Evolutionary conservation across 2,329 filamentous ascomycete species (phyloP), one percentile per base, ranked within the genome.

Genomic region (Colletotrichum chlorophyti): DNA sequence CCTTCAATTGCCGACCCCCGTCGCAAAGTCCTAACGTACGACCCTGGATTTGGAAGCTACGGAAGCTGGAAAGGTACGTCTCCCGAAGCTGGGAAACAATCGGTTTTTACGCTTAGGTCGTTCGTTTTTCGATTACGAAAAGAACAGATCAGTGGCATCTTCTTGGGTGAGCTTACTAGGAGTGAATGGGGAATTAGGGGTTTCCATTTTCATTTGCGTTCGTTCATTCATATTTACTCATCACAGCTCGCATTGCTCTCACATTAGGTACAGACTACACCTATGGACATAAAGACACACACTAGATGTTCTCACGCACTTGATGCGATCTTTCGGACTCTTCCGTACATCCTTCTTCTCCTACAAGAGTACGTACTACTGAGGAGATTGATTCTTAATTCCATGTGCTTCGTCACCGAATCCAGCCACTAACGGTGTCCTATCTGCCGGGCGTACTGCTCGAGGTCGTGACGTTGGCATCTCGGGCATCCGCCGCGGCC

Each of bases 401-500:
- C 45, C 15, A 26, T 21, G 4, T 8, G 14, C 10, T 31, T 4
- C 10, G 6, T 15, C 15, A 21, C 12, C 12, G 34, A 31, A 23
- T 38, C 31, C 26, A 2, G 40, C 34, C n/a, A 12, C 6, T 8
- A 24, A 12, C 15, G n/a, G 6, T 38, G 41, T 21, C 14, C 38
- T 59, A 61, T n/a, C 55, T 48, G 9, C 59, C 59, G 35, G 49
- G 11, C 23, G 53, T 27, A 12, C 37, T 53, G n/a, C 48, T 41
- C 6, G 59, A 37, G 24, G 49, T 49, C 12, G 43, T 47, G 14
- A 26, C 26, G 29, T 32, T 54, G 14, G 43, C 53, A 27, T 61
- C 61, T 19, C 61, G 45, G 17, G 61, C 61, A 41, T 71, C 70
- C 5, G 69, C 68, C 26, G 64, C 67, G 9, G 69, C 69, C 12